Evolutionary conservation across 805 yeast genomes (phyloP).

Genomic region (Yarrowia sp.): DNA sequence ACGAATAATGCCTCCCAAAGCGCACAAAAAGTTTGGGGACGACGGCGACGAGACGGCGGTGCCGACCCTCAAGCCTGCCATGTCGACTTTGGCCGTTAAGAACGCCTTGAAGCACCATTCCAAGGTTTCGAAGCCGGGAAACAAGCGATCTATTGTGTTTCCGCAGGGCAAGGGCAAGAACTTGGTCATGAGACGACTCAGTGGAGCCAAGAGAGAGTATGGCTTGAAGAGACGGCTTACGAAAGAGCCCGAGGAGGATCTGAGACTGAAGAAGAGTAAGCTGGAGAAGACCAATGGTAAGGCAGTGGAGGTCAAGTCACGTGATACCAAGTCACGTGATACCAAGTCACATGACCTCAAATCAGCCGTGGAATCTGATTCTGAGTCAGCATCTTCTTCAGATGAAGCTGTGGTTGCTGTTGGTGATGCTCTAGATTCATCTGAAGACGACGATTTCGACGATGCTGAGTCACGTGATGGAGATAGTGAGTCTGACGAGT

Average conservation of each 20-base stretch:
- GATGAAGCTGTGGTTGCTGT: not conserved
- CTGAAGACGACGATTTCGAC: conserved; percentile 21
- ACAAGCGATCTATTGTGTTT: conserved; percentile 11
- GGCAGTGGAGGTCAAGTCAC: not conserved
- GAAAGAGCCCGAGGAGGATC: conserved; percentile 2
- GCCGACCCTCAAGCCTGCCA: not conserved
- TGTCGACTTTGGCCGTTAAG: not conserved
- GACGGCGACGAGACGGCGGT: conserved; percentile 5
- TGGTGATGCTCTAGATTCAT: not conserved
- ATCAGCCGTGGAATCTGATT: not conserved
- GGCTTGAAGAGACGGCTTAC: conserved; percentile 5
- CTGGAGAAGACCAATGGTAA: not conserved
- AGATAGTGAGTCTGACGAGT: not conserved
- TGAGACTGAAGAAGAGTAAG: not conserved
- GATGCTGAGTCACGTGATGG: conserved; percentile 4
- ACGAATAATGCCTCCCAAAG: conserved; percentile 33
- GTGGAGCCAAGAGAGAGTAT: conserved; percentile 14
- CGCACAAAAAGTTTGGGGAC: conserved; percentile 33
- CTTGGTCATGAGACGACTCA: conserved; percentile 1
- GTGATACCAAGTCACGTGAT: not conserved
- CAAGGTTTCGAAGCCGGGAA: not conserved
- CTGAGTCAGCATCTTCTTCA: not conserved
- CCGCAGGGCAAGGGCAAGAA: conserved; percentile 17
- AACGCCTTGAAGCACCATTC: conserved; percentile 1
- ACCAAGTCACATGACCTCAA: no score